Percentiles rank a stretch among this genome's conserved stretches.
These are phyloP conservation scores for Cryptococcus jaspeensis DNA, from an alignment of 1,284 basidiomycete species.

Conservation along the genomic window DNA sequence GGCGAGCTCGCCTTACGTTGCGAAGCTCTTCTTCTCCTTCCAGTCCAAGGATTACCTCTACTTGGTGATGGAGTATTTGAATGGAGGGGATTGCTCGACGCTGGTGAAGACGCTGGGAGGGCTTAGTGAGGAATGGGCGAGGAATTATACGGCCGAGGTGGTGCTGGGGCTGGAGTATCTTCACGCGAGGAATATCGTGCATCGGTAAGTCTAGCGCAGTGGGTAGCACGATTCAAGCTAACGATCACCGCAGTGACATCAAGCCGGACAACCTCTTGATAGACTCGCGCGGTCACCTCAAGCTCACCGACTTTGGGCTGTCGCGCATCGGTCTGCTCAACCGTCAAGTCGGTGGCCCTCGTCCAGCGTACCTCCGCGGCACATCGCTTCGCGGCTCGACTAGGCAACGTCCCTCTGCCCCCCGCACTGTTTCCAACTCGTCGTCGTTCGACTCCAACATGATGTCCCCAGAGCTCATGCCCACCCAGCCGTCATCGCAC, in stretches of 20 bases:
- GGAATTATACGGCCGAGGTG: conserved; percentile 94
- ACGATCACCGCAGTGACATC: conserved; percentile 67
- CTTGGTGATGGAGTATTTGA: conserved; percentile 97
- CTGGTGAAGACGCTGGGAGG: conserved; percentile 93
- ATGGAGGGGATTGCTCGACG: conserved; percentile 95
- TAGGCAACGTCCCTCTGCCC: conserved; percentile 45
- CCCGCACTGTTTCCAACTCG: conserved; percentile 67
- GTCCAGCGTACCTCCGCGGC: conserved; percentile 56
- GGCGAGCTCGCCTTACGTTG: conserved; percentile 98
- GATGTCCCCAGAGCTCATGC: conserved; percentile 50
- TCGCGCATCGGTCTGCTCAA: conserved; percentile 96
- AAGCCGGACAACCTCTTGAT: conserved; percentile 98
- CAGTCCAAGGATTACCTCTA: conserved; percentile 95
- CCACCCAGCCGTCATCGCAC: conserved; percentile 57
- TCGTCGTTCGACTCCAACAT: conserved; percentile 58
- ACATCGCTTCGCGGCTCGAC: conserved; percentile 39
- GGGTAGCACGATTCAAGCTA: conserved; percentile 1
- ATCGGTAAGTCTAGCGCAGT: conserved; percentile 68
- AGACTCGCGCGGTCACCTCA: conserved; percentile 91
- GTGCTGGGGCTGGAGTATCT: conserved; percentile 92
- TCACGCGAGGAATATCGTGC: conserved; percentile 89
- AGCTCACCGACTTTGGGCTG: conserved; percentile 96
- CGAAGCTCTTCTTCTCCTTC: conserved; percentile 97
- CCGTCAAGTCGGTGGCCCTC: conserved; percentile 78
- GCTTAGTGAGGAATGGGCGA: conserved; percentile 93